Evolutionary conservation across 2,329 filamentous ascomycete species (phyloP).

Genomic region (Aspergillus luchuensis): DNA sequence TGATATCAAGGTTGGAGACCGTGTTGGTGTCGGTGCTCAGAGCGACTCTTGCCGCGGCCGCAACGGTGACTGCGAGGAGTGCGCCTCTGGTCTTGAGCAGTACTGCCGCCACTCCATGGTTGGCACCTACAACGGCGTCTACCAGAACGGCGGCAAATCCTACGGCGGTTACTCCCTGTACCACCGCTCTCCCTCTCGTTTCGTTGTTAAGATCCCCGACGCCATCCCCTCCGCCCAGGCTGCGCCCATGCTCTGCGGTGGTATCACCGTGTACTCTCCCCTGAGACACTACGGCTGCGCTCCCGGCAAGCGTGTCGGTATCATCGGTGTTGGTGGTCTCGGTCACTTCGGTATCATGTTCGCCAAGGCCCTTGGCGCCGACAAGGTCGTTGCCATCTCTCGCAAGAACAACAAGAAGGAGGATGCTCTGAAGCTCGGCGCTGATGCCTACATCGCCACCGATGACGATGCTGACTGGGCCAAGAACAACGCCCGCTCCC

Average conservation of each 20-base stretch:
- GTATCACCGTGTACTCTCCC: constrained; percentile 22
- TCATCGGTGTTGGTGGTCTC: constrained; percentile 18
- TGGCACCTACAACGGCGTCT: constrained; percentile 33
- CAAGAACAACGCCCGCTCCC: constrained; percentile 47
- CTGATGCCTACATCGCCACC: constrained; percentile 58
- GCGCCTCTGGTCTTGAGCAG: constrained; percentile 44
- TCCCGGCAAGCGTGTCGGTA: constrained; percentile 20
- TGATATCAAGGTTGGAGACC: constrained; percentile 37
- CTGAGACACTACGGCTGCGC: constrained; percentile 20
- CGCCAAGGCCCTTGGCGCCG: constrained; percentile 21
- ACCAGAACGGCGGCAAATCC: constrained; percentile 58
- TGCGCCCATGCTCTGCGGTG: constrained; percentile 24
- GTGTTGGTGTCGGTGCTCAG: constrained; percentile 62
- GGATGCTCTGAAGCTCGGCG: constrained; percentile 58
- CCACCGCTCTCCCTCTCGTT: constrained; percentile 58
- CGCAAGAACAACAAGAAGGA: constrained; percentile 52
- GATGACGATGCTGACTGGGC: constrained; percentile 57
- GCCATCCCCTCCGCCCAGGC: constrained; percentile 18
- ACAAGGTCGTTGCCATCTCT: constrained; percentile 61
- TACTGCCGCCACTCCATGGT: constrained; percentile 30
- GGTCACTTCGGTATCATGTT: constrained; percentile 23
- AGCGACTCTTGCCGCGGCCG: constrained; percentile 53
- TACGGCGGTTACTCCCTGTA: constrained; percentile 68
- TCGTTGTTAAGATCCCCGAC: constrained; percentile 53
- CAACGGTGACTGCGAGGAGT: constrained; percentile 55